Conservation (phyloP, 1,139 yeast genomes). For the Suhomyces atakaporum region DNA sequence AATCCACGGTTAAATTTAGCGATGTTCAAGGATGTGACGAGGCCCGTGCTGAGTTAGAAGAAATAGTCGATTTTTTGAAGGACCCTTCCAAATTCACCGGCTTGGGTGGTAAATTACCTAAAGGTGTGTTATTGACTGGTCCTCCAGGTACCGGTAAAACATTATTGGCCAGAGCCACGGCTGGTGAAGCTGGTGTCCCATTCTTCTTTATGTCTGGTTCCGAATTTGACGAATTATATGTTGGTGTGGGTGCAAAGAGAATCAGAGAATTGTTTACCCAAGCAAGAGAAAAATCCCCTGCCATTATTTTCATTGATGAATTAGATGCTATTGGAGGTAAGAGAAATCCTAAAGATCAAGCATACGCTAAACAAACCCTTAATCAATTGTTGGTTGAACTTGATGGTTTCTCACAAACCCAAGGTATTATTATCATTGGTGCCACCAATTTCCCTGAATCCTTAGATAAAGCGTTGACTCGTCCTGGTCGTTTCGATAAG, state of each 20-base stretch:
- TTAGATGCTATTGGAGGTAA: slow-evolving; percentile 98
- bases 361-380: slow-evolving; percentile 94
- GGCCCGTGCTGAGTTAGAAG: slow-evolving; percentile 95
- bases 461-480: slow-evolving; percentile 91
- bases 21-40: slow-evolving; percentile 99
- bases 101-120: slow-evolving; percentile 94
- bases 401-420: slow-evolving; percentile 92
- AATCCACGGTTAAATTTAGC: slow-evolving; percentile 82
- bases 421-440: slow-evolving; percentile 93
- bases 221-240: slow-evolving; percentile 95
- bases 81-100: slow-evolving; percentile 97
- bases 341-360: slow-evolving; percentile 96
- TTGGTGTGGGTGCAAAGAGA: slow-evolving; percentile 98
- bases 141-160: slow-evolving; percentile 99
- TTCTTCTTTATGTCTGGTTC: slow-evolving; percentile 98
- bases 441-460: slow-evolving; percentile 98
- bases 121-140: slow-evolving; percentile 94
- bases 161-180: slow-evolving; percentile 94
- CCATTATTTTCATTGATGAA: slow-evolving; percentile 94
- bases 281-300: slow-evolving; percentile 95
- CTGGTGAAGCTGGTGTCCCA: slow-evolving; percentile 99
- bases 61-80: slow-evolving; percentile 91
- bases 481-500: slow-evolving; percentile 98
- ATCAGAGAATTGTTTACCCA: slow-evolving; percentile 91
- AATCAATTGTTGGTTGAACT: slow-evolving; percentile 94